Evolutionary conservation across 116 monocot genomes (phyloP), one percentile per base, ranked within the genome.

Genomic region (Trichopus zeylanicus): DNA sequence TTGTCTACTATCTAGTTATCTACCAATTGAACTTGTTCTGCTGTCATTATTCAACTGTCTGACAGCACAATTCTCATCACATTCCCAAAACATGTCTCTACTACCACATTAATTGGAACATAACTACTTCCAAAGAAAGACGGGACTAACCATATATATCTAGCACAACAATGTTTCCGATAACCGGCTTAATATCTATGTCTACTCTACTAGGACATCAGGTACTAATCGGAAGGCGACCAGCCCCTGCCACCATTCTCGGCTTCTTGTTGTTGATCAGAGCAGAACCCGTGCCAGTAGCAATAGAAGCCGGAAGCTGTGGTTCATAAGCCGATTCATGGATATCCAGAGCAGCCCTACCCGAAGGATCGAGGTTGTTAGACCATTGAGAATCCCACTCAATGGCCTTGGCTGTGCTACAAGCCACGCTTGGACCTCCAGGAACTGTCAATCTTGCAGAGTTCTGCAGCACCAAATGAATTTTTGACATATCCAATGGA

Each of bases 351-450:
- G 75, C 75, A 31, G 75, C 75, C 31, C 75, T 56, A 10, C 75
- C 75, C 7, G 60, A 60, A 26, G 60, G 60, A 60, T 60, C 60
- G 26, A 60, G 75, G 30, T 69, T 75, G 46, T 53, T 61, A 9
- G 68, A 53, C 74, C 74, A 74, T 22, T 67, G 61, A 7, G 74
- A 31, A 56, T 74, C 74, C 74, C 68, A 74, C 21, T 74, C 62
- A 13, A 74, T 28, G 3, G 74, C 74, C 33, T 67, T 74, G 23
- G 74, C 68, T 24, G 68, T 74, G 68, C 68, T 74, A 48, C 74
- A 74, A 9, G 74, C 74, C 49, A 74, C 62, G 37, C 74, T 74
- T 19, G 67, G 62, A 33, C 74, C 74, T 9, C 74, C 74, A 8
- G 74, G 62, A 34, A 68, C 74, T 0, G 68, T 62, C 62, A 74